Percentiles rank a stretch among this genome's conserved stretches.
These are phyloP conservation scores for Edaphochlamys debaryana DNA, from an alignment of 139 green algal genomes.

Conservation along the genomic window DNA sequence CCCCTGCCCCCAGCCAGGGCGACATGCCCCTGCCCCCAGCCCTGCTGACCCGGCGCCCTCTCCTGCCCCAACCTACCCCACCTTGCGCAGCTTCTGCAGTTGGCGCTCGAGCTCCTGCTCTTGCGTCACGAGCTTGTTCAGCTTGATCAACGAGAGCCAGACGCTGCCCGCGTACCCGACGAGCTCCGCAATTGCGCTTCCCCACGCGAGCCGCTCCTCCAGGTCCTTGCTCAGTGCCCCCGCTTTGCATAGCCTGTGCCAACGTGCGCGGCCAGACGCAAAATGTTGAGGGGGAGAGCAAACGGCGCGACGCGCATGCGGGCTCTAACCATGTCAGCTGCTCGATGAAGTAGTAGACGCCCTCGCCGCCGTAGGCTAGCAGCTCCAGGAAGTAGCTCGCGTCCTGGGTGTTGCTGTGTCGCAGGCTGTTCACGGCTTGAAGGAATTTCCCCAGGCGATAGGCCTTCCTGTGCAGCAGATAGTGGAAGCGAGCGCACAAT, in stretches of 20 bases:
- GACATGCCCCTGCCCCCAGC: too few species aligned
- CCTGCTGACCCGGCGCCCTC: too few species aligned
- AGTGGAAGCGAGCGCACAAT: not conserved
- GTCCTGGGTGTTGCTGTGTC: slow-evolving; percentile 57
- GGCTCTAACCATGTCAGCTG: slow-evolving; percentile 80
- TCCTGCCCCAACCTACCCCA: too few species aligned
- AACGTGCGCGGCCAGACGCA: too few species aligned
- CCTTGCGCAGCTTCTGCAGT: slow-evolving; percentile 41
- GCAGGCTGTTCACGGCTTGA: slow-evolving; percentile 73
- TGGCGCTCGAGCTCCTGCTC: slow-evolving; percentile 62
- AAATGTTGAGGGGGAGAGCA: too few species aligned
- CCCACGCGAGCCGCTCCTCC: slow-evolving; percentile 54
- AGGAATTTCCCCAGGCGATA: slow-evolving; percentile 89
- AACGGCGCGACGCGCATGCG: too few species aligned
- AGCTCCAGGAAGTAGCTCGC: slow-evolving; percentile 64
- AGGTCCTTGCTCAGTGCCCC: slow-evolving; percentile 72
- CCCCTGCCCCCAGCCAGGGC: too few species aligned
- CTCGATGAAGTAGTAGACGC: slow-evolving; percentile 88
- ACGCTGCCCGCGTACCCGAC: slow-evolving; percentile 82
- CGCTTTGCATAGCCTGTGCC: slow-evolving; percentile 85
- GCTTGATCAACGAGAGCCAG: slow-evolving; percentile 58
- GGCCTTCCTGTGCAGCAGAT: slow-evolving; percentile 71
- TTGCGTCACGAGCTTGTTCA: slow-evolving; percentile 51
- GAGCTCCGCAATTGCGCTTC: slow-evolving; percentile 77
- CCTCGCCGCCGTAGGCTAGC: slow-evolving; percentile 75